phyloP scores from a whole-genome alignment of 768 basidiomycete genomes.

The Kwoniella sp. region DNA sequence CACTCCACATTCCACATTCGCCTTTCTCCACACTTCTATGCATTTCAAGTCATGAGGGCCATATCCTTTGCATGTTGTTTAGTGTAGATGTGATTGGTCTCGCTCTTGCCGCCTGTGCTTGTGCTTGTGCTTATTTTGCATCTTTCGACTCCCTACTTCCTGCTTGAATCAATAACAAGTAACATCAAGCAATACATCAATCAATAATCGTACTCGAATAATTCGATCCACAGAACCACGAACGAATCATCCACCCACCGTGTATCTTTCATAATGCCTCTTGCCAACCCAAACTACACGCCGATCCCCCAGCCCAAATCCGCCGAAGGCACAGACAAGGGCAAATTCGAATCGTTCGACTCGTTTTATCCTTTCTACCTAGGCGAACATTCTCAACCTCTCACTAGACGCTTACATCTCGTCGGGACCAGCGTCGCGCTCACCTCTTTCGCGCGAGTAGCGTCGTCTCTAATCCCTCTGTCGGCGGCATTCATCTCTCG shows the following conservation, averaged over 20 bases:
- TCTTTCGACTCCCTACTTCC: too few relatives aligned
- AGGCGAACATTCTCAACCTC: conserved; percentile 40
- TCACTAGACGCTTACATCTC: conserved; percentile 38
- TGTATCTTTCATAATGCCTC: not conserved
- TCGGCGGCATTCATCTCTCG: not conserved
- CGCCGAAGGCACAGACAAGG: not conserved
- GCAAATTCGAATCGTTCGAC: conserved; percentile 20
- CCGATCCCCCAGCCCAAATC: conserved; percentile 14
- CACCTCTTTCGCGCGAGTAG: conserved; percentile 23
- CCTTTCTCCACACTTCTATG: too few relatives aligned
- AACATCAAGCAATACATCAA: too few relatives aligned
- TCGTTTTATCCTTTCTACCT: conserved; percentile 49
- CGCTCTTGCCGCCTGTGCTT: too few relatives aligned
- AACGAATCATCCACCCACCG: not conserved
- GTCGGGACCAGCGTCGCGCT: conserved; percentile 35
- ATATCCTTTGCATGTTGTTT: too few relatives aligned
- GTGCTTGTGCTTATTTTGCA: too few relatives aligned
- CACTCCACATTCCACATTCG: too few relatives aligned
- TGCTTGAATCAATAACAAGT: too few relatives aligned
- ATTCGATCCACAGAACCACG: not conserved
- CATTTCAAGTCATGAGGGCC: too few relatives aligned
- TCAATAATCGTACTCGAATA: too few relatives aligned
- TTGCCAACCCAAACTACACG: conserved; percentile 16
- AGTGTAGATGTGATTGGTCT: too few relatives aligned
- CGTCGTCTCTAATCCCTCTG: conserved; percentile 27